Conservation (phyloP, 768 basidiomycete species). For the Lactifluus volemus region DNA sequence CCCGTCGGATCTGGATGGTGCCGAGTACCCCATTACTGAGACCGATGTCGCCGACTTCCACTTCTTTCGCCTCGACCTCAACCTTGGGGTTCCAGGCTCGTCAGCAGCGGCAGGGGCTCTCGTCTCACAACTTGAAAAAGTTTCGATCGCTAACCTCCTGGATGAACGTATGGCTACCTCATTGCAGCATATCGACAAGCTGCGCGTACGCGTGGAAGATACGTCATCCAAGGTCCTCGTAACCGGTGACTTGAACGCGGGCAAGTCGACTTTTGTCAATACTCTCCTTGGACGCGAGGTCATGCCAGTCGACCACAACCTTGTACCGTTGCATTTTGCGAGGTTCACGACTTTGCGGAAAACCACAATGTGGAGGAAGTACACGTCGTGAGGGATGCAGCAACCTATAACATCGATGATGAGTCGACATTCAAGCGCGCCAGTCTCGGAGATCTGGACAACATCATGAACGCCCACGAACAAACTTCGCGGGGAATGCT, state of each 20-base stretch:
- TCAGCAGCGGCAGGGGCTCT: constrained; percentile 56
- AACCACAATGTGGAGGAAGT: constrained; percentile 77
- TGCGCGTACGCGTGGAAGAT: constrained; percentile 81
- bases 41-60: constrained; percentile 57
- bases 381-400: constrained; percentile 66
- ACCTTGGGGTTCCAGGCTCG: constrained; percentile 69
- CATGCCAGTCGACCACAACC: constrained; percentile 99
- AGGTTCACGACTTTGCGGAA: constrained; percentile 86
- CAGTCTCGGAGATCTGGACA: constrained; percentile 62
- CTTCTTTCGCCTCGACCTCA: constrained; percentile 87
- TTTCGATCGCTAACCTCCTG: constrained; percentile 85
- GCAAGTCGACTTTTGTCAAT: constrained; percentile 98
- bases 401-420: constrained; percentile 60
- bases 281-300: constrained; percentile 83
- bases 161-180: constrained; percentile 75
- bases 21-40: constrained; percentile 31
- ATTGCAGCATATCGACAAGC: constrained; percentile 71
- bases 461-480: constrained; percentile 69
- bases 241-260: constrained; percentile 96
- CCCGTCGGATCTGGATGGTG: constrained; percentile 20
- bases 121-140: constrained; percentile 87
- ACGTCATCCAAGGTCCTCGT: constrained; percentile 94
- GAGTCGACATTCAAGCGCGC: constrained; percentile 68
- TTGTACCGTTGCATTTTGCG: constrained; percentile 93
- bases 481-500: constrained; percentile 53